These are phyloP conservation scores for Adiantum capillusveneris DNA, from an alignment of 75 land plant genomes.

Conservation along the genomic window DNA sequence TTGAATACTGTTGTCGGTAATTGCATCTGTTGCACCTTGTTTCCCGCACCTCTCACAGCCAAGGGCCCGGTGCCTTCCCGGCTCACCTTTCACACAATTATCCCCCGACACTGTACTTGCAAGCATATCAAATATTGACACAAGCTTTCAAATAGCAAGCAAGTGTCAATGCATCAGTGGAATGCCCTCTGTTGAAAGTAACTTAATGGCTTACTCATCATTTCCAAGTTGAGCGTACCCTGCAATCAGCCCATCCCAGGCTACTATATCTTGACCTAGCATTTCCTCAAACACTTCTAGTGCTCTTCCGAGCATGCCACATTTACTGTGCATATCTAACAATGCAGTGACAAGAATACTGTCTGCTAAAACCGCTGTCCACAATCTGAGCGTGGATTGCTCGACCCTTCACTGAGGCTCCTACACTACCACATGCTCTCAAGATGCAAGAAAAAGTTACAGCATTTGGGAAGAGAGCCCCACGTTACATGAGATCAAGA, in stretches of 20 bases:
- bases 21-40: no score
- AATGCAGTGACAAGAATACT: constrained; percentile 41
- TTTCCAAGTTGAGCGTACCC: constrained; percentile 43
- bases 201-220: constrained; percentile 27
- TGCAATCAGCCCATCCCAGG: constrained; percentile 57
- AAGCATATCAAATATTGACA: no score
- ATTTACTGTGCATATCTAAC: constrained; percentile 51
- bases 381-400: constrained; percentile 36
- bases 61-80: no score
- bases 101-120: no score
- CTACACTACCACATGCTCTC: constrained; percentile 42
- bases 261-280: constrained; percentile 36
- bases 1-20: no score
- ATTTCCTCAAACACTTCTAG: constrained; percentile 27
- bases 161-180: no score
- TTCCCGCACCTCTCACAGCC: no score
- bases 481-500: constrained; percentile 34
- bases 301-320: constrained; percentile 37
- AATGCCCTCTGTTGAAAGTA: no score
- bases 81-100: no score
- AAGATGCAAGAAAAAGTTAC: constrained; percentile 46
- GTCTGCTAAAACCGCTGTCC: constrained; percentile 24
- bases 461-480: constrained; percentile 25
- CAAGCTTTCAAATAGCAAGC: no score
- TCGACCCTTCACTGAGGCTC: constrained; percentile 42